Percentiles rank a stretch among this genome's conserved stretches.
Conservation (phyloP, 176 grass and related monocot species). For the Olyra latifolia region DNA sequence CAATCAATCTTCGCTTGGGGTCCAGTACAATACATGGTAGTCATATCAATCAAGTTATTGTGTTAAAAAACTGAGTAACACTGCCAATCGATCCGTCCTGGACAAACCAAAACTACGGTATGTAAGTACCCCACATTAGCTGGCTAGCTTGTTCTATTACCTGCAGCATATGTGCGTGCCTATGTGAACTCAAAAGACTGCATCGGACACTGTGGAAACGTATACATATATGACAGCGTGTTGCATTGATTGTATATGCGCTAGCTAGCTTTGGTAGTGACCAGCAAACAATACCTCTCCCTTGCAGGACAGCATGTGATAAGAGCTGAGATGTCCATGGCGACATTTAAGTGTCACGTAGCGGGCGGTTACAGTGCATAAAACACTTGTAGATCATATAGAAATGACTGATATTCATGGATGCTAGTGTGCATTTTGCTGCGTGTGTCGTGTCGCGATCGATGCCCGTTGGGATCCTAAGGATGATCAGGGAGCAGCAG, state of each 20-base stretch:
- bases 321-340: background rate
- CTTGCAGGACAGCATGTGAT: background rate
- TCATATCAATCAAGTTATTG: background rate
- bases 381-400: background rate
- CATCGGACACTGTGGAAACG: background rate
- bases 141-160: background rate
- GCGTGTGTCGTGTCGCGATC: background rate
- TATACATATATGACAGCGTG: background rate
- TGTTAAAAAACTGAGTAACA: background rate
- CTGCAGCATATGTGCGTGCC: background rate
- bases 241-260: background rate
- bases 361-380: background rate
- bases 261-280: background rate
- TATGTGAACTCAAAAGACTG: background rate
- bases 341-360: background rate
- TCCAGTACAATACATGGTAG: background rate
- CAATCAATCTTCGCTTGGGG: background rate
- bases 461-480: background rate
- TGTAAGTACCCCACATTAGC: background rate
- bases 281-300: background rate
- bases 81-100: background rate
- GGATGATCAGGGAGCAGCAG: background rate
- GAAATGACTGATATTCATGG: background rate
- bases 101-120: background rate
- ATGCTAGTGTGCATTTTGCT: background rate